Evolutionary conservation across 371 early-diverging fungal genomes (phyloP).

Genomic region (Homolaphlyctis polyrhiza): DNA sequence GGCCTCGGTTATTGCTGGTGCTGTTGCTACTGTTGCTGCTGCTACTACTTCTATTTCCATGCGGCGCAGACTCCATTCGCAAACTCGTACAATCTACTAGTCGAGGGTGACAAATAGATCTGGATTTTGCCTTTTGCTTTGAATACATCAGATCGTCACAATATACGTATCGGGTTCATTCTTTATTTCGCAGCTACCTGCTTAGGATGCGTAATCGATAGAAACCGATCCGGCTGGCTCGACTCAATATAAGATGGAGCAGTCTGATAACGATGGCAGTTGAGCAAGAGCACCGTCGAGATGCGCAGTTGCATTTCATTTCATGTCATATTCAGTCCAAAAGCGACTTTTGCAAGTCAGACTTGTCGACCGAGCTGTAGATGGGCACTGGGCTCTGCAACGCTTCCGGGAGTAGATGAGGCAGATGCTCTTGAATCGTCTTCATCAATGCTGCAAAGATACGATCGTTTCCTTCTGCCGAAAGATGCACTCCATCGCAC

Average conservation of each 20-base stretch:
- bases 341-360: neutral
- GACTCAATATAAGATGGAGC: too few species aligned
- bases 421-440: slow-evolving; percentile 28
- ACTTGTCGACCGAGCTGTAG: slow-evolving; percentile 24
- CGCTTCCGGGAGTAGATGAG: slow-evolving; percentile 36
- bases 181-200: too few species aligned
- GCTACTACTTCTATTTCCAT: too few species aligned
- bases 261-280: too few species aligned
- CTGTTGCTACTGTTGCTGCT: too few species aligned
- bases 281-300: neutral
- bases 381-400: slow-evolving; percentile 23
- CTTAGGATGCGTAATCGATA: neutral
- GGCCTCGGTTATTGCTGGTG: too few species aligned
- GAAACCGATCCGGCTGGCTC: neutral
- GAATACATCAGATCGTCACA: too few species aligned
- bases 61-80: too few species aligned
- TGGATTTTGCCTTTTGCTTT: too few species aligned
- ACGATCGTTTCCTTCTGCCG: slow-evolving; percentile 44
- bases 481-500: slow-evolving; percentile 66
- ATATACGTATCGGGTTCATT: too few species aligned
- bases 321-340: neutral
- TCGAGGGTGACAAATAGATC: too few species aligned
- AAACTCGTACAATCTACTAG: too few species aligned
- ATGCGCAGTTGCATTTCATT: neutral
- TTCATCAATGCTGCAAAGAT: slow-evolving; percentile 35